Conservation (phyloP, 306 rosid genomes). For the Inga leiocalycina region DNA sequence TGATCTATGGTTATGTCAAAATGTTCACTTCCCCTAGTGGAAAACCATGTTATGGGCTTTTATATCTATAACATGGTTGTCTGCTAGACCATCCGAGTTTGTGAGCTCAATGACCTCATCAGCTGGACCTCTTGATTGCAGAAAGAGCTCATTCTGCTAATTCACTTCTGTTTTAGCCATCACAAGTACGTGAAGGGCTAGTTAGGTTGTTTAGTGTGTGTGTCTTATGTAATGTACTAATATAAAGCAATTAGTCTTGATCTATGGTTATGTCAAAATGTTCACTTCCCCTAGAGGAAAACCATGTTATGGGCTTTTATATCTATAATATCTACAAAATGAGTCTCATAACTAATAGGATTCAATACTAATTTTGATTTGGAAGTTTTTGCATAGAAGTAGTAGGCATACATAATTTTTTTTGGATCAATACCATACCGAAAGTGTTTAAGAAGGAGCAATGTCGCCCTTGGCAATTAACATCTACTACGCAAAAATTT, state of each 20-base stretch:
- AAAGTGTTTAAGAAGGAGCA: too few relatives aligned
- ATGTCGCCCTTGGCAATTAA: too few relatives aligned
- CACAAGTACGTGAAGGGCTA: neutral
- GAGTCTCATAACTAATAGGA: neutral
- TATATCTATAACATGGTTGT: slow-evolving; percentile 31
- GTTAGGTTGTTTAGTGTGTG: neutral
- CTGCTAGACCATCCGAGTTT: slow-evolving; percentile 61
- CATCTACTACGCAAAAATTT: too few relatives aligned
- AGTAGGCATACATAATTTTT: too few relatives aligned
- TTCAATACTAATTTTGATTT: too few relatives aligned
- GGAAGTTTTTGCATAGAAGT: too few relatives aligned
- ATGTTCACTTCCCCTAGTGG: neutral
- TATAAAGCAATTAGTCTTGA: neutral
- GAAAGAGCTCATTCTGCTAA: slow-evolving; percentile 53
- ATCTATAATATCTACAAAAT: neutral
- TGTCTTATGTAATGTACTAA: neutral
- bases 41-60: neutral
- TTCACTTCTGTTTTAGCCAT: neutral
- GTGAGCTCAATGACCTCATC: slow-evolving; percentile 64
- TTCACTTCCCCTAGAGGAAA: neutral
- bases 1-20: neutral
- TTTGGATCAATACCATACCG: too few relatives aligned
- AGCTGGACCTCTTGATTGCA: slow-evolving; percentile 70
- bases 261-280: neutral
- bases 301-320: neutral